Evolutionary conservation across 2,329 filamentous ascomycete genomes (phyloP).

Genomic region (Botrytis sinoallii): DNA sequence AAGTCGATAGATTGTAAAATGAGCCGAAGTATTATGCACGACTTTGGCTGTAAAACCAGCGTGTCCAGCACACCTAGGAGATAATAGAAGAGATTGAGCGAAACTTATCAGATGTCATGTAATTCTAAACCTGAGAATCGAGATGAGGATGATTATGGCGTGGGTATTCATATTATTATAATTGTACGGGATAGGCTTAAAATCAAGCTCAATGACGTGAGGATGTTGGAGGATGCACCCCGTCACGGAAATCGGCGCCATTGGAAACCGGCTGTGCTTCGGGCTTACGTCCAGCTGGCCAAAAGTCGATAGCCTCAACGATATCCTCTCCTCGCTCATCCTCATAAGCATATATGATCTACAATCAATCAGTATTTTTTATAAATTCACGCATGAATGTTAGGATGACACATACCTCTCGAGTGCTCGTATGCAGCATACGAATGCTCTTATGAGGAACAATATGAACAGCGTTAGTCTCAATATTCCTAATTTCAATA

Average conservation of each 20-base stretch:
- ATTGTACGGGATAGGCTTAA: constrained; percentile 7
- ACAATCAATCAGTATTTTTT: constrained; percentile 28
- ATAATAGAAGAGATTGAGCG: constrained; percentile 18
- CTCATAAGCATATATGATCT: constrained; percentile 98
- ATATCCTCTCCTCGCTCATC: constrained; percentile 92
- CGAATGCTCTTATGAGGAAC: constrained; percentile 94
- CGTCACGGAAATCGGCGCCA: constrained; percentile 24
- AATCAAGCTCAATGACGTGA: constrained; percentile 30
- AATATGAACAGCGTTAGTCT: constrained; percentile 91
- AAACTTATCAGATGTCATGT: constrained; percentile 18
- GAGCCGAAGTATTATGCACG: constrained; percentile 18
- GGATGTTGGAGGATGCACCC: constrained; percentile 29
- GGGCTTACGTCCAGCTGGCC: constrained; percentile 47
- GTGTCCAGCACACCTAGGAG: constrained; percentile 20
- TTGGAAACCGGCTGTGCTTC: constrained; percentile 28
- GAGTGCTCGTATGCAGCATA: constrained; percentile 94
- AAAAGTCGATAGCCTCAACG: constrained; percentile 94
- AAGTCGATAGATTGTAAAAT: constrained; percentile 13
- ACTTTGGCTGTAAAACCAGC: constrained; percentile 19
- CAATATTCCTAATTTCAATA: constrained; percentile 93
- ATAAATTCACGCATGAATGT: constrained; percentile 5
- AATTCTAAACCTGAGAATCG: constrained; percentile 16
- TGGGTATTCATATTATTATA: constrained; percentile 18
- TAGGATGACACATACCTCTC: constrained; percentile 67
- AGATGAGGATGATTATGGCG: constrained; percentile 19